phyloP scores from a whole-genome alignment of 768 basidiomycete genomes.

The Tephrocybe sp. region DNA sequence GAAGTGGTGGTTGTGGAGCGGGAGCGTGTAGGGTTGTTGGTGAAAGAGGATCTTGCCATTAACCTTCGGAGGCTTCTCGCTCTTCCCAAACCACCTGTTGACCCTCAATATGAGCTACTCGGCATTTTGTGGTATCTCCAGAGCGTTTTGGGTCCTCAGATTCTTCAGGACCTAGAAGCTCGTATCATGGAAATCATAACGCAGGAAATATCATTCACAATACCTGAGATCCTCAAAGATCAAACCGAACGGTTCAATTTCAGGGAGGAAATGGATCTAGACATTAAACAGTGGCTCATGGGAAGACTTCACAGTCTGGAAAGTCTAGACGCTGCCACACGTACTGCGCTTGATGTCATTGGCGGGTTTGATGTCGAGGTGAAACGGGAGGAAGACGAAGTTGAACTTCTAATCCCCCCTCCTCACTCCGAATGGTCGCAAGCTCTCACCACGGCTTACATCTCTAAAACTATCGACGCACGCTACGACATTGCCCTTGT shows the following conservation, averaged over 20 bases:
- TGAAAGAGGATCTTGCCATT: constrained; percentile 66
- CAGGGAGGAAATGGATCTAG: constrained; percentile 56
- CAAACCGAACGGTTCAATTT: constrained; percentile 53
- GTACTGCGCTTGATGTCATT: constrained; percentile 63
- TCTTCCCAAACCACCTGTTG: constrained; percentile 36
- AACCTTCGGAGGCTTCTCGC: constrained; percentile 49
- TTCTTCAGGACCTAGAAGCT: constrained; percentile 54
- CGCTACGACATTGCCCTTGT: constrained; percentile 74
- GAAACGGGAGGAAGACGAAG: constrained; percentile 76
- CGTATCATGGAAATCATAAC: constrained; percentile 62
- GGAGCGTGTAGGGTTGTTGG: constrained; percentile 67
- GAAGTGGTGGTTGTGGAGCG: constrained; percentile 69
- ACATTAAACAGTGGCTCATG: constrained; percentile 56
- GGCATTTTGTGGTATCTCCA: constrained; percentile 63
- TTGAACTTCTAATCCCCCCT: constrained; percentile 50
- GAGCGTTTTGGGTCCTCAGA: constrained; percentile 54
- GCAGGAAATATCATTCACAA: constrained; percentile 77
- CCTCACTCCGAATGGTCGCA: constrained; percentile 60
- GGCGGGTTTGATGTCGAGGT: constrained; percentile 69
- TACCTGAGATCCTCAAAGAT: constrained; percentile 71
- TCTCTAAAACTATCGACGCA: constrained; percentile 59
- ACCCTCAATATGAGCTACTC: constrained; percentile 55
- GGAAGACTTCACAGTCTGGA: constrained; percentile 55
- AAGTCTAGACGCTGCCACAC: constrained; percentile 54
- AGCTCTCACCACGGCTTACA: constrained; percentile 62